Percentiles rank a stretch among this genome's conserved stretches.
These are phyloP conservation scores for Solanum virginianum DNA, from an alignment of 257 asterid species.

Conservation along the genomic window DNA sequence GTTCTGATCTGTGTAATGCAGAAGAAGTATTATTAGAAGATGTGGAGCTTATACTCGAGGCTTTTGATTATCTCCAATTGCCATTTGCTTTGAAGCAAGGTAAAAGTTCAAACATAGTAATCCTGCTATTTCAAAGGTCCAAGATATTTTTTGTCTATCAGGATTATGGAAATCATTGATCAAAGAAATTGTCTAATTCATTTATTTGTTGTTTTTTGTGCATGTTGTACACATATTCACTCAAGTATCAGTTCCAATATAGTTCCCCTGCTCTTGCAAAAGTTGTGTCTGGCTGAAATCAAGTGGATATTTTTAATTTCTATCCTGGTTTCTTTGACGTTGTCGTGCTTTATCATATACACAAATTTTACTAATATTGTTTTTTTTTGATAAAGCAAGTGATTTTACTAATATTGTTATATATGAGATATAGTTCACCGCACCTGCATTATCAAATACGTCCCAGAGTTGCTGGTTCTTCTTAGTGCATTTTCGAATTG, in stretches of 20 bases:
- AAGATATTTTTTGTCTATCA: not conserved
- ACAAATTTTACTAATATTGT: not conserved
- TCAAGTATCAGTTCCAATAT: not conserved
- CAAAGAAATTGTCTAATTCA: not conserved
- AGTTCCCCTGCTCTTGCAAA: not conserved
- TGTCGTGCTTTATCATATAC: not conserved
- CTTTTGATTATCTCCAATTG: slow-evolving; percentile 82
- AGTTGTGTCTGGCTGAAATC: not conserved
- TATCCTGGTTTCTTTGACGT: not conserved
- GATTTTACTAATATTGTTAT: not conserved
- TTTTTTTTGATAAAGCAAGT: too few relatives aligned
- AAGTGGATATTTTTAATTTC: not conserved
- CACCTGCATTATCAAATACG: not conserved
- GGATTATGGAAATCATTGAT: not conserved
- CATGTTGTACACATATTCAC: not conserved
- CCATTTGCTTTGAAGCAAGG: slow-evolving; percentile 86
- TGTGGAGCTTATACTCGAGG: slow-evolving; percentile 94
- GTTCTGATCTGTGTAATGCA: slow-evolving; percentile 14
- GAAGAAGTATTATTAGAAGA: slow-evolving; percentile 90
- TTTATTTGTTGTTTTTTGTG: not conserved
- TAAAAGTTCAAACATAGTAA: slow-evolving; percentile 2
- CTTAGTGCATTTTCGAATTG: not conserved
- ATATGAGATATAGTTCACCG: not conserved
- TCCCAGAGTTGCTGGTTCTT: not conserved
- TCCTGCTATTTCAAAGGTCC: not conserved